Percentiles rank a stretch among this genome's conserved stretches.
phyloP scores from a whole-genome alignment of 306 rosid species.

The Quercus wislizeni region DNA sequence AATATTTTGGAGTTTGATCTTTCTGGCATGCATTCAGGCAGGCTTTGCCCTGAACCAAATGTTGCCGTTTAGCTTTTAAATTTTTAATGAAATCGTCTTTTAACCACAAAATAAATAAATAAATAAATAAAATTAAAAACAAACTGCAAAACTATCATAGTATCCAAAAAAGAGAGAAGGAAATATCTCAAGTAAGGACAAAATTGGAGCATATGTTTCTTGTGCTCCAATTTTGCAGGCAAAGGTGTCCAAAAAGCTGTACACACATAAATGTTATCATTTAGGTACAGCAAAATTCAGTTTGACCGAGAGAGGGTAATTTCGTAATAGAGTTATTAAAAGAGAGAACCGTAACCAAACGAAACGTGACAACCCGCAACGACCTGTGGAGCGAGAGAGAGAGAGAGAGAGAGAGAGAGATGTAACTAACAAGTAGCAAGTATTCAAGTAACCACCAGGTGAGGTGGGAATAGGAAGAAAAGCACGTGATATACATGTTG shows the following conservation, averaged over 20 bases:
- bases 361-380: not conserved
- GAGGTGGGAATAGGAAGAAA: not conserved
- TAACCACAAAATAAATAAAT: too few species aligned
- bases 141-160: too few species aligned
- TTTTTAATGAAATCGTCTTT: too few species aligned
- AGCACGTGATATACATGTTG: conserved; percentile 28
- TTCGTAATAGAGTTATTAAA: not conserved
- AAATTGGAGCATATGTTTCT: not conserved
- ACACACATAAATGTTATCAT: not conserved
- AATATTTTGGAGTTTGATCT: too few species aligned
- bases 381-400: not conserved
- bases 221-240: not conserved
- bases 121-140: too few species aligned
- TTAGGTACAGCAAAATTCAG: not conserved
- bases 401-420: not conserved
- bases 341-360: not conserved
- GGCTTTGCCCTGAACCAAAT: too few species aligned
- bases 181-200: not conserved
- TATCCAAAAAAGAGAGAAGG: too few species aligned
- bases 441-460: too few species aligned
- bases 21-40: too few species aligned
- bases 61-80: too few species aligned
- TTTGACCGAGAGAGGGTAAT: not conserved
- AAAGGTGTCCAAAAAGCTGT: too few species aligned
- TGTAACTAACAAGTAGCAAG: too few species aligned